Evolutionary conservation across 306 rosid genomes (phyloP).

Genomic region (Heteromeles arbutifolia): DNA sequence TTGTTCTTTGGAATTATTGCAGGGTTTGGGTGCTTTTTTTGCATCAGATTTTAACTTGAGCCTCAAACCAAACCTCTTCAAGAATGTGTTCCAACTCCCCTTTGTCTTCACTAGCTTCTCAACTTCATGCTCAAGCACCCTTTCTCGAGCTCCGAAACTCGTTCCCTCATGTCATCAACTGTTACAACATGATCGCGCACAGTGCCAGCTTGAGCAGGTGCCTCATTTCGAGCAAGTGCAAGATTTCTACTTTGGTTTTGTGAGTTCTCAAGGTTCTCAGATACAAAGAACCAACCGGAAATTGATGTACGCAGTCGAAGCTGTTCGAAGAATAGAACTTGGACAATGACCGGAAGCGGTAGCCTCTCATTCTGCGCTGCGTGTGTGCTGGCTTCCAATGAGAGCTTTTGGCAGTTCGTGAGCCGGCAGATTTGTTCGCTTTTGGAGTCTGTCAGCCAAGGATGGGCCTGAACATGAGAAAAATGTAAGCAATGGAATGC

Average conservation of each 20-base stretch:
- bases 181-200: slow-evolving; percentile 17
- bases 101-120: slow-evolving; percentile 70
- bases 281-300: slow-evolving; percentile 69
- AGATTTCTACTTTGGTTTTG: slow-evolving; percentile 46
- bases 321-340: slow-evolving; percentile 89
- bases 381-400: slow-evolving; percentile 88
- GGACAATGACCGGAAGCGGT: slow-evolving; percentile 74
- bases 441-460: slow-evolving; percentile 74
- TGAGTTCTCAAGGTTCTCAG: slow-evolving; percentile 60
- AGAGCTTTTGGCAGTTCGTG: slow-evolving; percentile 89
- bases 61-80: slow-evolving; percentile 51
- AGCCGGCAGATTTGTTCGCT: slow-evolving; percentile 82
- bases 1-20: slow-evolving; percentile 33
- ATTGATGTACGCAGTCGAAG: slow-evolving; percentile 78
- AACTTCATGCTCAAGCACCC: slow-evolving; percentile 69
- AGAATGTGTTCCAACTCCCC: slow-evolving; percentile 58
- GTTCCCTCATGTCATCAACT: slow-evolving; percentile 53
- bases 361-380: slow-evolving; percentile 93
- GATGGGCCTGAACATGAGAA: slow-evolving; percentile 52
- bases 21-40: slow-evolving; percentile 38
- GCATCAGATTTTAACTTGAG: slow-evolving; percentile 39
- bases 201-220: slow-evolving; percentile 13
- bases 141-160: slow-evolving; percentile 67
- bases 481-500: not conserved
- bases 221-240: slow-evolving; percentile 29